Percentiles rank a stretch among this genome's conserved stretches.
Evolutionary conservation across 2,329 filamentous ascomycete species (phyloP).

Genomic region (Lachnellula willkommii): DNA sequence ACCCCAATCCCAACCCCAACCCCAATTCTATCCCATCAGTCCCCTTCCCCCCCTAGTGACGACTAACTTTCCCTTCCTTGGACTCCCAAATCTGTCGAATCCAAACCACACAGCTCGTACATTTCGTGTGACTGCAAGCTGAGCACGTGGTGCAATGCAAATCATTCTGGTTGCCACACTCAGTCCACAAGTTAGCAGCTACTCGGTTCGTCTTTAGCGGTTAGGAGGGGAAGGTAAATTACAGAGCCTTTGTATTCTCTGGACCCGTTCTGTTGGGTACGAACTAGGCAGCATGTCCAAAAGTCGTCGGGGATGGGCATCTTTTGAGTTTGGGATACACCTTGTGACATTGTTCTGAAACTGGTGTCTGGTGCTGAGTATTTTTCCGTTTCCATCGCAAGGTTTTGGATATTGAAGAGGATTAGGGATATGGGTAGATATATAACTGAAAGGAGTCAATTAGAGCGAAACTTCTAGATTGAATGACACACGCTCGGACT

Average conservation of each 20-base stretch:
- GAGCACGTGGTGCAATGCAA: background rate
- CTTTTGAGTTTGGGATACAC: conserved; percentile 2
- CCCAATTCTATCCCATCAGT: background rate
- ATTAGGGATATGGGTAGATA: background rate
- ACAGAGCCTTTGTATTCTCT: background rate
- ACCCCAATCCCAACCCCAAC: background rate
- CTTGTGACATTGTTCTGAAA: background rate
- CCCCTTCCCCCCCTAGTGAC: background rate
- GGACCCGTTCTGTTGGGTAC: background rate
- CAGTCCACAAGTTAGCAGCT: background rate
- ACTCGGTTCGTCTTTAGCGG: background rate
- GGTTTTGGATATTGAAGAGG: background rate
- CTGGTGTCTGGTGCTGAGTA: background rate
- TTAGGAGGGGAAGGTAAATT: background rate
- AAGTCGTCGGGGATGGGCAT: conserved; percentile 16
- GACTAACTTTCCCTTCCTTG: background rate
- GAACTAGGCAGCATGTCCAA: conserved; percentile 19
- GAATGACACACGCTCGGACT: background rate
- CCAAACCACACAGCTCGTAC: conserved; percentile 3
- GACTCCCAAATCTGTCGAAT: conserved; percentile 3
- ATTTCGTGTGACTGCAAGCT: conserved; percentile 3
- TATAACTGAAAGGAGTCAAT: background rate
- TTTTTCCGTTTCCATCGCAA: background rate
- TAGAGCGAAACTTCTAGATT: background rate
- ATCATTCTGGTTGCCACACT: conserved; percentile 7